Base-by-base conservation (phyloP, 306 rosid genomes). In the Vigna unguiculata region DNA sequence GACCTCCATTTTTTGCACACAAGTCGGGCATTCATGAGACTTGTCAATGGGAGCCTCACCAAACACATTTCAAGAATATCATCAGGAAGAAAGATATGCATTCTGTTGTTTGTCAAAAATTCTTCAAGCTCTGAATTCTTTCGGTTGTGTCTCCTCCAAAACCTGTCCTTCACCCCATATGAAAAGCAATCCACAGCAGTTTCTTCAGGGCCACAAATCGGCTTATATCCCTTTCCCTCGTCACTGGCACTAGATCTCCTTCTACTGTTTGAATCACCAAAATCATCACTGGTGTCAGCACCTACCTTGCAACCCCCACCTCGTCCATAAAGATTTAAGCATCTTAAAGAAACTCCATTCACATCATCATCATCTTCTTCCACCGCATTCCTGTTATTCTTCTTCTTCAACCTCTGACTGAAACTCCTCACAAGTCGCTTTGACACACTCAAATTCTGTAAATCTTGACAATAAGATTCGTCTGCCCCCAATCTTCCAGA, bases 301-400 rank as follows among this genome's bases (percentile, higher is more conserved):
- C 99, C 99, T 7, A 96, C 99, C 90, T 90, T 96, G 89, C 99
- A 96, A 24, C 98, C 99, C 64, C 97, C 99, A 63, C 93, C 99
- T 73, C 90, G 84, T 47, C 93, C 85, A 68, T 92, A 96, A 54
- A 96, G 77, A 69, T 88, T 86, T 45, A 96, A 85, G 83, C 99
- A 92, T 69, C 86, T 92, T 75, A 96, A 74, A 62, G 96, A 86
- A 80, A 91, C 82, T 36, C 99, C 93, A 79, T 83, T 87, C 0
- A 72, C 86, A 78, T 34, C 74, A 70, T 34, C 74, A 70, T 89
- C 91, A 69, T 84, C 98, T 69, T 81, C 99, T 76, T 88, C 96
- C 62, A 68, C 81, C 21, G 82, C 85, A 77, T 86, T 78, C 72
- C 81, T 84, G 76, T 77, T 81, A 80, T 79, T 86, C 75, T 85